Base-by-base conservation (phyloP, 176 grass and related monocot genomes). In the Musa itinerans region DNA sequence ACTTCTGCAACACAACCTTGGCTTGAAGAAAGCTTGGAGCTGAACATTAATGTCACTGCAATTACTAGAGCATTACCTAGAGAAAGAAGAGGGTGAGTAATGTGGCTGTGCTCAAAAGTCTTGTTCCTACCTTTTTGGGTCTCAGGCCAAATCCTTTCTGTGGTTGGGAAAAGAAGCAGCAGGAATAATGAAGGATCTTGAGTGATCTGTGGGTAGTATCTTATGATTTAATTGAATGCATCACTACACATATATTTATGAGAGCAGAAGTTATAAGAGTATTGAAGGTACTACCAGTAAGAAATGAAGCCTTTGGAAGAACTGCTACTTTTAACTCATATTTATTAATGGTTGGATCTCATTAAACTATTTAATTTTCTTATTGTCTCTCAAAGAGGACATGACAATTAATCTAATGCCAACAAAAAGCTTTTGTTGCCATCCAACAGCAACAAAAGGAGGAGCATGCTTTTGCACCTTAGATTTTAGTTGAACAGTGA, bases 281-380 rank as follows among this genome's bases (percentile, higher is more conserved):
- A 43, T 43, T 43, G 34, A 43, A 43, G 34, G 34, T 43, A 43
- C 34, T 29, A 29, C 29, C 0, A 43, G 34, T 34, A 34, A 34
- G 29, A 34, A 34, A 34, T 34, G 29, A 34, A 5, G 29, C 0
- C 34, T 43, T 43, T 43, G 34, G 6, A 43, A 43, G 34, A 43
- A 6, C 4, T 43, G 34, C 34, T 43, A 43, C 34, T 43, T 43
- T 43, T 43, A 43, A 43, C 34, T 43, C 4, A 43, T 29, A 29
- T 14, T 76, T 80, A 79, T 84, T 89, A 89, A 88, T 79, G 59
- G 75, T 52, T 81, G 88, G 88, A 63, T 50, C 79, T 76, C 79
- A 57, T 9, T 9, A 57, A 57, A 22, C 8, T 27, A 6, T 16
- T 43, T 43, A 43, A 51, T 19, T 26, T 54, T 6, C 19, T 57